Conservation (phyloP, 1,284 basidiomycete genomes). For the Heterobasidion irregulare region DNA sequence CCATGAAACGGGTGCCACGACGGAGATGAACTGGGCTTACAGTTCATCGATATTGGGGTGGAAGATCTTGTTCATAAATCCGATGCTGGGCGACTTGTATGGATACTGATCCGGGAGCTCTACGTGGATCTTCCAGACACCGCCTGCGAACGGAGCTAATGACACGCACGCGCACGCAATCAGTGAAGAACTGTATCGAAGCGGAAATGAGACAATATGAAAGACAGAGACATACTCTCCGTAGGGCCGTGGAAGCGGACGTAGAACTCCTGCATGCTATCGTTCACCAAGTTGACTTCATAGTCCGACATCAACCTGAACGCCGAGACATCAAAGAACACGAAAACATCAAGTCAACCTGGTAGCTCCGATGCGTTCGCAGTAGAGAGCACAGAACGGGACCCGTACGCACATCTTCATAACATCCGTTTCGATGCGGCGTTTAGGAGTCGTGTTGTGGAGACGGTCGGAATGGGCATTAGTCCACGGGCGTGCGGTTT, state of each 20-base stretch:
- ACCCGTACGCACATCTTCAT: slow-evolving; percentile 86
- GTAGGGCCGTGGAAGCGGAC: slow-evolving; percentile 91
- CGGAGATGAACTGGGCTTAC: slow-evolving; percentile 28
- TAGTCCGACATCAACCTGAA: slow-evolving; percentile 94
- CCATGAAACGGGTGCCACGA: not conserved
- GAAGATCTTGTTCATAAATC: slow-evolving; percentile 99
- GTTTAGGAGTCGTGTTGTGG: slow-evolving; percentile 65
- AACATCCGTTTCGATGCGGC: slow-evolving; percentile 97
- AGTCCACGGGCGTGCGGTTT: not conserved
- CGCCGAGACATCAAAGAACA: not conserved
- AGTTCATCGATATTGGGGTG: slow-evolving; percentile 98
- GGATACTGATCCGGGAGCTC: slow-evolving; percentile 99
- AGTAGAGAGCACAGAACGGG: not conserved
- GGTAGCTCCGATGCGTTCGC: not conserved
- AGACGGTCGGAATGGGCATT: not conserved
- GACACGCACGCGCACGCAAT: slow-evolving; percentile 7
- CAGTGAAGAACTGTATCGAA: not conserved
- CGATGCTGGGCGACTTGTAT: slow-evolving; percentile 98
- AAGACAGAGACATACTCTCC: slow-evolving; percentile 70
- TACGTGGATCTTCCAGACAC: slow-evolving; percentile 99
- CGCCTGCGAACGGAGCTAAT: slow-evolving; percentile 89
- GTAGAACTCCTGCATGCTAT: slow-evolving; percentile 98
- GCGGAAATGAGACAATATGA: too few relatives aligned
- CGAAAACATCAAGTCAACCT: not conserved
- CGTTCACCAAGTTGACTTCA: slow-evolving; percentile 95